Conservation (phyloP, 2,329 filamentous ascomycete species). For the Paramyrothecium sp. region DNA sequence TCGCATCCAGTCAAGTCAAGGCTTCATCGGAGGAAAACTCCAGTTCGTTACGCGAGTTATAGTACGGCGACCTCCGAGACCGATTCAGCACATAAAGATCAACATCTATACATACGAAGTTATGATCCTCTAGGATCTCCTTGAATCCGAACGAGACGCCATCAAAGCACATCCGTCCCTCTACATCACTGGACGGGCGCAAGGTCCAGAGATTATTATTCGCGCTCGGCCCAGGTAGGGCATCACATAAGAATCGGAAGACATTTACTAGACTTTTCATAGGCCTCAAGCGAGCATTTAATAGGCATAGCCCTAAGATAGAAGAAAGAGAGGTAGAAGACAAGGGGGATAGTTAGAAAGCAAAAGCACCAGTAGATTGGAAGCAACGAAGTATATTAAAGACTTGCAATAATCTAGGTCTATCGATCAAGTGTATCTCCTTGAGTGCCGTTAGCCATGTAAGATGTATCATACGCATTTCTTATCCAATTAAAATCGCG, state of each 20-base stretch:
- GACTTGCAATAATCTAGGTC: no score
- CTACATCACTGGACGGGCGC: constrained; percentile 11
- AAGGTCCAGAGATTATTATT: constrained; percentile 15
- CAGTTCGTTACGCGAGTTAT: neutral
- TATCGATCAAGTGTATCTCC: no score
- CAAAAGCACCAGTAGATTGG: neutral
- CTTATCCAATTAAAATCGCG: no score
- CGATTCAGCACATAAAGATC: neutral
- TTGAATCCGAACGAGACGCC: no score
- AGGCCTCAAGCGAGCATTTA: constrained; percentile 10
- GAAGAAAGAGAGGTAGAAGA: neutral
- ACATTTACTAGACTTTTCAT: constrained; percentile 9
- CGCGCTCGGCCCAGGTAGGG: constrained; percentile 10
- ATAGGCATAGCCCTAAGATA: neutral
- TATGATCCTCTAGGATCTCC: no score
- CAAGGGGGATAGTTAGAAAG: neutral
- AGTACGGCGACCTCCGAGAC: neutral
- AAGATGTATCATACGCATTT: no score
- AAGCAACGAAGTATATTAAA: neutral
- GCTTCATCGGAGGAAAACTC: neutral
- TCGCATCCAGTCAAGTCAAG: neutral
- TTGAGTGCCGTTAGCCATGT: no score
- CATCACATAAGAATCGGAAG: constrained; percentile 3
- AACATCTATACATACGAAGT: neutral
- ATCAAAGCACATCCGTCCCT: constrained; percentile 11